Percentiles rank a stretch among this genome's conserved stretches.
These are phyloP conservation scores for Fusarium brachygibbosum DNA, from an alignment of 2,329 filamentous ascomycete species.

Conservation along the genomic window DNA sequence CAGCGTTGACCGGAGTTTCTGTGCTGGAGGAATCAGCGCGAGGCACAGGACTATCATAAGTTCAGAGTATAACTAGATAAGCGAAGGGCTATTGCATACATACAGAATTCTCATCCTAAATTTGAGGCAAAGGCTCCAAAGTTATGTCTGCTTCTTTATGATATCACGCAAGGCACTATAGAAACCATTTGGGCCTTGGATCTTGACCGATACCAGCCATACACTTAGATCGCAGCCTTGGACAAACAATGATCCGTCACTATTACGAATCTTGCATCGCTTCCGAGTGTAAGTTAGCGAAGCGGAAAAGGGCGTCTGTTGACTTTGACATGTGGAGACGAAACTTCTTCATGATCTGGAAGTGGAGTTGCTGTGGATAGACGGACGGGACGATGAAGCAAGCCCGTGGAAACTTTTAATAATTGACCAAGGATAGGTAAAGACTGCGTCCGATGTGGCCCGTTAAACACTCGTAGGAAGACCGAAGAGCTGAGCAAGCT, in stretches of 20 bases:
- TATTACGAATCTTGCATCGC: neutral
- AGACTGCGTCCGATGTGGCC: neutral
- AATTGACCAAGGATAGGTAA: neutral
- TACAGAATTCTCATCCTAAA: neutral
- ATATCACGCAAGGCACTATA: neutral
- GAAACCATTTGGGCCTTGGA: neutral
- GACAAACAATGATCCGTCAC: neutral
- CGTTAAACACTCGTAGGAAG: neutral
- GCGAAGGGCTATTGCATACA: neutral
- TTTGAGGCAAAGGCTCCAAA: neutral
- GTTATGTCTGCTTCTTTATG: neutral
- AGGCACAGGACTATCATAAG: neutral
- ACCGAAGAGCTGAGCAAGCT: neutral
- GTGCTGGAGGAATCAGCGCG: neutral
- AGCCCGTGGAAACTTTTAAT: neutral
- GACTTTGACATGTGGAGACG: conserved; percentile 15
- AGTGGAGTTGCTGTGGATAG: conserved; percentile 16
- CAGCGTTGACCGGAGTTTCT: neutral
- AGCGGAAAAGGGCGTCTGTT: conserved; percentile 1
- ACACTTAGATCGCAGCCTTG: neutral
- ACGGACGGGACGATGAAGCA: conserved; percentile 7
- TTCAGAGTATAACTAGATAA: neutral
- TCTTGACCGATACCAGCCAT: neutral
- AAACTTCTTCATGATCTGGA: neutral
- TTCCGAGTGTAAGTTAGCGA: neutral